phyloP scores from a whole-genome alignment of 768 basidiomycete species.

The Tylopilus sp. region DNA sequence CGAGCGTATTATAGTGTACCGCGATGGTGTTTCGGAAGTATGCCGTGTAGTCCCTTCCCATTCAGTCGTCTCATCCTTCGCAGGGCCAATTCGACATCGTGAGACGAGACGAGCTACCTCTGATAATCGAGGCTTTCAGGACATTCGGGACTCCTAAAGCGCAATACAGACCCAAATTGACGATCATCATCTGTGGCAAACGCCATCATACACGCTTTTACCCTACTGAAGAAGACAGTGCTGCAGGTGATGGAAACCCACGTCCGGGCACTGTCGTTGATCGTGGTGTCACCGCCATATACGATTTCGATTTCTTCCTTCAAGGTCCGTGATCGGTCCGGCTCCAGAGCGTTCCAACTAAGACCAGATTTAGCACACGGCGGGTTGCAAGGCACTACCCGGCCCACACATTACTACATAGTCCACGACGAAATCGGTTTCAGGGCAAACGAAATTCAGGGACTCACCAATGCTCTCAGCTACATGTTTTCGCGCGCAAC shows the following conservation, averaged over 20 bases:
- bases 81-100: slow-evolving; percentile 51
- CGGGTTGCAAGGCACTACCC: slow-evolving; percentile 45
- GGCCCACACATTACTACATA: slow-evolving; percentile 55
- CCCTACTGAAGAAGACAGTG: slow-evolving; percentile 42
- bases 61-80: slow-evolving; percentile 9
- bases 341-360: not conserved
- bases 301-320: slow-evolving; percentile 54
- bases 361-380: slow-evolving; percentile 34
- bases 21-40: slow-evolving; percentile 81
- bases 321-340: slow-evolving; percentile 35
- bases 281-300: slow-evolving; percentile 50
- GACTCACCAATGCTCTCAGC: slow-evolving; percentile 51
- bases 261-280: slow-evolving; percentile 54
- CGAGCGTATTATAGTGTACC: slow-evolving; percentile 48
- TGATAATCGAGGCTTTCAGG: slow-evolving; percentile 41
- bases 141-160: slow-evolving; percentile 35
- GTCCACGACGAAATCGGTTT: slow-evolving; percentile 53
- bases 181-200: slow-evolving; percentile 55
- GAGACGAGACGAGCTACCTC: slow-evolving; percentile 40
- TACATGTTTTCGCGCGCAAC: slow-evolving; percentile 63
- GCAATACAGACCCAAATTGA: slow-evolving; percentile 45
- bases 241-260: slow-evolving; percentile 48
- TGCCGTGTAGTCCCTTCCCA: not conserved
- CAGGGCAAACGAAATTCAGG: slow-evolving; percentile 47
- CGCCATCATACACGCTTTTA: slow-evolving; percentile 58